These are phyloP conservation scores for Saussurea involucrata DNA, from an alignment of 129 eudicot genomes.

Conservation along the genomic window DNA sequence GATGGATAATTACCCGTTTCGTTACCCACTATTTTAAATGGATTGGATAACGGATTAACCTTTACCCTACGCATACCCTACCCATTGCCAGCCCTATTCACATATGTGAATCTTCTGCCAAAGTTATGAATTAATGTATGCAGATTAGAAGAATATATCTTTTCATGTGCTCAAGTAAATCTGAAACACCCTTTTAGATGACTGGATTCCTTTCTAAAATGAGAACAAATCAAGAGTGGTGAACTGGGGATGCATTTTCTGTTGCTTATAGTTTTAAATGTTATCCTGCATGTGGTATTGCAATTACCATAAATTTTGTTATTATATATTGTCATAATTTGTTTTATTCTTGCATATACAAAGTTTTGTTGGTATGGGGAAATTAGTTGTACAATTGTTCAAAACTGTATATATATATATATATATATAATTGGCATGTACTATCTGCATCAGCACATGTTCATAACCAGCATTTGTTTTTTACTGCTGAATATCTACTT, in stretches of 20 bases:
- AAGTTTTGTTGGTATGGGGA: not conserved
- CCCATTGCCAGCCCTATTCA: too few relatives aligned
- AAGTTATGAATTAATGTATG: not conserved
- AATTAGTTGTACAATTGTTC: not conserved
- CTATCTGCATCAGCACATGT: not conserved
- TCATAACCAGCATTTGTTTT: not conserved
- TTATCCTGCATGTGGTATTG: not conserved
- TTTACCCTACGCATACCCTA: too few relatives aligned
- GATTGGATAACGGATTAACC: too few relatives aligned
- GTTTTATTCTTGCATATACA: not conserved
- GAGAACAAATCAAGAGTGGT: not conserved
- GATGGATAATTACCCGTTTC: too few relatives aligned
- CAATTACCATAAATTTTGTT: not conserved
- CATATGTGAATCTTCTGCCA: not conserved
- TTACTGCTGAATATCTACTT: not conserved
- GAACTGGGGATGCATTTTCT: not conserved
- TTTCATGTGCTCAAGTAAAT: not conserved
- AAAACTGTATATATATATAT: not conserved
- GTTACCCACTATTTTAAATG: too few relatives aligned
- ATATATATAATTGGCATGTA: not conserved
- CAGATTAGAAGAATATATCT: not conserved
- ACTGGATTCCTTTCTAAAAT: not conserved
- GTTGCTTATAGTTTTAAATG: not conserved
- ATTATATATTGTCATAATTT: not conserved
- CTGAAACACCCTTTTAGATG: not conserved